Percentiles rank a stretch among this genome's conserved stretches.
Evolutionary conservation across 2,329 filamentous ascomycete genomes (phyloP).

Genomic region (Salinomyces thailandicus): DNA sequence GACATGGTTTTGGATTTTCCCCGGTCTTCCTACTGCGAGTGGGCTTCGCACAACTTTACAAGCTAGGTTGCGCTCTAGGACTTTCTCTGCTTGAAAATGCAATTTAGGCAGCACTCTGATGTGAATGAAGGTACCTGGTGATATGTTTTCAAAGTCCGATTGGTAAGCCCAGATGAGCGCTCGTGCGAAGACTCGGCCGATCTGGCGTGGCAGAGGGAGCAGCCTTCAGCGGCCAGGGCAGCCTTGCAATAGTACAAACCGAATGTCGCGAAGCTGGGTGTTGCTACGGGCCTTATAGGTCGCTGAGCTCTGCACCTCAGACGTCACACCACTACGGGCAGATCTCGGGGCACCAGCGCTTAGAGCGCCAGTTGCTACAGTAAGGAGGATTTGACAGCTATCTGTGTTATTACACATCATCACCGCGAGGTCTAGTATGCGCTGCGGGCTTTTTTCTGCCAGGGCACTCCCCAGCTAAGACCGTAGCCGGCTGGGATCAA

Average conservation of each 20-base stretch:
- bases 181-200: too few species aligned
- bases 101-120: background rate
- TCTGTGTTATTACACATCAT: background rate
- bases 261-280: too few species aligned
- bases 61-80: too few species aligned
- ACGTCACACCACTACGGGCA: background rate
- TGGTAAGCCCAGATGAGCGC: background rate
- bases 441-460: background rate
- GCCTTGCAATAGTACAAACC: too few species aligned
- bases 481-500: background rate
- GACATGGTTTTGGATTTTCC: background rate
- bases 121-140: background rate
- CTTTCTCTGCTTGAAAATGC: background rate
- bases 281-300: too few species aligned
- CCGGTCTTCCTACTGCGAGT: background rate
- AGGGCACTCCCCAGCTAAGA: background rate
- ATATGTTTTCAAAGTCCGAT: background rate
- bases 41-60: too few species aligned
- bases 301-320: background rate
- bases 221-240: too few species aligned
- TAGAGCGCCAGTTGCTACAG: background rate
- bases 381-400: background rate
- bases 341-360: background rate
- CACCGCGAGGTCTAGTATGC: background rate
- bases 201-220: too few species aligned